These are phyloP conservation scores for Acer yangbiense DNA, from an alignment of 345 rosid genomes.

Conservation along the genomic window DNA sequence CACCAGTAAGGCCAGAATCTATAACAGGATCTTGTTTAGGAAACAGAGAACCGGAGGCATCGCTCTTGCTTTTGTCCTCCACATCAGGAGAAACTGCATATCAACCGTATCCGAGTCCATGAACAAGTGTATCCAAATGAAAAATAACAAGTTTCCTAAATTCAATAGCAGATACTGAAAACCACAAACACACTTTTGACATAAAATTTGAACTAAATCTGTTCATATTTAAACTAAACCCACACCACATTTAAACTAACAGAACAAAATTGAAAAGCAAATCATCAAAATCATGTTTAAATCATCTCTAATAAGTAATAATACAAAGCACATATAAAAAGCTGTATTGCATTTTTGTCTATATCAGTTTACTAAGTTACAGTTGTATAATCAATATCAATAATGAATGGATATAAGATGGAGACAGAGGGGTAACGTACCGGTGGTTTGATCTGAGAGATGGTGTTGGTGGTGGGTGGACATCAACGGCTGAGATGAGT, in stretches of 20 bases:
- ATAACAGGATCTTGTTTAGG: conserved; percentile 18
- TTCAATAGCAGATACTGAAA: neutral
- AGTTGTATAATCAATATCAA: neutral
- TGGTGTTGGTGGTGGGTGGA: conserved; percentile 19
- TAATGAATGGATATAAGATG: neutral
- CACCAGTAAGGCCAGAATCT: conserved; percentile 20
- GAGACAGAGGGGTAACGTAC: conserved; percentile 20
- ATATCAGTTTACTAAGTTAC: neutral
- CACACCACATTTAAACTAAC: neutral
- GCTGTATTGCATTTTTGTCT: too few species aligned
- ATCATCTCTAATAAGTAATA: too few species aligned
- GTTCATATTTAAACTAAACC: neutral
- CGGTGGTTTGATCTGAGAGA: conserved; percentile 31
- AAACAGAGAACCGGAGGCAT: conserved; percentile 24
- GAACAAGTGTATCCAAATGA: neutral
- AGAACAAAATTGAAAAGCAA: neutral
- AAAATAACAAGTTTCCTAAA: neutral
- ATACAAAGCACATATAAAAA: too few species aligned
- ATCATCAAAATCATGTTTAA: neutral
- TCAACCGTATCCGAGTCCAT: conserved; percentile 1
- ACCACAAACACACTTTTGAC: neutral
- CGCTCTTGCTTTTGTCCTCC: conserved; percentile 24
- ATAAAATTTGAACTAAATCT: neutral
- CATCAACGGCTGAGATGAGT: conserved; percentile 30
- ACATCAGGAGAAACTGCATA: conserved; percentile 42